These are phyloP conservation scores for Lippia alba DNA, from an alignment of 305 asterid species.

Conservation along the genomic window DNA sequence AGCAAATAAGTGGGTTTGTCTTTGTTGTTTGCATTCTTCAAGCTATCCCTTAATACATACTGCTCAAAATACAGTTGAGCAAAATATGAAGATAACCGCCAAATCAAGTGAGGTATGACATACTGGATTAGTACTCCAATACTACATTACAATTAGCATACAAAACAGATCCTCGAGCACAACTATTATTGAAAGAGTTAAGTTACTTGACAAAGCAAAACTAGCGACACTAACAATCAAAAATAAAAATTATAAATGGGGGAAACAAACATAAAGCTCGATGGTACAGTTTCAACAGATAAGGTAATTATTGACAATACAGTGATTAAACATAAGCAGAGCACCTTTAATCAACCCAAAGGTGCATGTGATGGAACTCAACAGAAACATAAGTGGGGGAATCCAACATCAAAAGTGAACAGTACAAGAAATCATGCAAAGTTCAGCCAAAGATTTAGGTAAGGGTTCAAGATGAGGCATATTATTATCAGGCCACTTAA, in stretches of 20 bases:
- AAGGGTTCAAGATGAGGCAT: neutral
- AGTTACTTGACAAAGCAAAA: constrained; percentile 4
- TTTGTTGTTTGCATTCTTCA: constrained; percentile 55
- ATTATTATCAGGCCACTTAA: neutral
- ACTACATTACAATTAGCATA: neutral
- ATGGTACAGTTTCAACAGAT: neutral
- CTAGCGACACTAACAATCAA: constrained; percentile 19
- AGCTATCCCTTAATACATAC: constrained; percentile 69
- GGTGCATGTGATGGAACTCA: neutral
- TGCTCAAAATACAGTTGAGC: constrained; percentile 44
- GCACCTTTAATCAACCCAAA: neutral
- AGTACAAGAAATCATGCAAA: neutral
- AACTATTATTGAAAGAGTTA: neutral
- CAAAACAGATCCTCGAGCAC: constrained; percentile 16
- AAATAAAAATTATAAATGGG: constrained; percentile 3
- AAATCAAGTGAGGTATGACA: constrained; percentile 27
- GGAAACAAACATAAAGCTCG: neutral
- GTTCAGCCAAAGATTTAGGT: constrained; percentile 1
- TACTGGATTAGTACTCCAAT: constrained; percentile 4
- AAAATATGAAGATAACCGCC: constrained; percentile 25
- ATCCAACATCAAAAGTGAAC: constrained; percentile 25
- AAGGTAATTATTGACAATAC: constrained; percentile 7
- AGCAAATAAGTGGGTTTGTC: constrained; percentile 56
- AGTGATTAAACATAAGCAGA: neutral
- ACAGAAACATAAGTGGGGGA: constrained; percentile 13